phyloP scores from a whole-genome alignment of 345 rosid species.

The Mallotus nudiflorus region DNA sequence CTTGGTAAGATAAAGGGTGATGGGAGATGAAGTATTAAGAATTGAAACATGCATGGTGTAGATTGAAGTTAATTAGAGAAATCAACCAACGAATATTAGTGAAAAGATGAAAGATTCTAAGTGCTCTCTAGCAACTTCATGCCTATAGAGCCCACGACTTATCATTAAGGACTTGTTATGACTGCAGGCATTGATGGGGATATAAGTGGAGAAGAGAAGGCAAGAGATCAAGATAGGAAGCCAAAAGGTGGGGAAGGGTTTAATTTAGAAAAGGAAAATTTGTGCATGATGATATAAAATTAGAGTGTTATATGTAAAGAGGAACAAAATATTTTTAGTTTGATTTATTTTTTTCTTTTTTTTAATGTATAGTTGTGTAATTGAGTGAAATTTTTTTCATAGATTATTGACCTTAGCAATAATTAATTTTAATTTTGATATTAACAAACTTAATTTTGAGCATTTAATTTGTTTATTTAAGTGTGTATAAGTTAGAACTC shows the following conservation, averaged over 20 bases:
- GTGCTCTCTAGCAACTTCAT: too few species aligned
- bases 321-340: too few species aligned
- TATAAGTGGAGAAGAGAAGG: background rate
- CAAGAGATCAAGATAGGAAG: background rate
- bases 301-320: too few species aligned
- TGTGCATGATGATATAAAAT: background rate
- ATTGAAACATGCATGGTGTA: background rate
- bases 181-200: background rate
- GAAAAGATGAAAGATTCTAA: background rate
- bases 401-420: too few species aligned
- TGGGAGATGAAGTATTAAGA: conserved; percentile 17
- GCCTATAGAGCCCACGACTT: background rate
- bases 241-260: background rate
- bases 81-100: background rate
- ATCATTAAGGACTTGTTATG: background rate
- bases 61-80: background rate
- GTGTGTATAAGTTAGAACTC: too few species aligned
- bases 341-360: background rate
- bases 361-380: conserved; percentile 4
- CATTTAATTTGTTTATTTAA: too few species aligned
- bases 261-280: background rate
- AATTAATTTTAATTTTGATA: too few species aligned
- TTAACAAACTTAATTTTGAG: too few species aligned
- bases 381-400: background rate
- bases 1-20: conserved; percentile 43